Percentiles rank a stretch among this genome's conserved stretches.
These are phyloP conservation scores for Tetrapisispora fleetii DNA, from an alignment of 805 yeast genomes.

Conservation along the genomic window DNA sequence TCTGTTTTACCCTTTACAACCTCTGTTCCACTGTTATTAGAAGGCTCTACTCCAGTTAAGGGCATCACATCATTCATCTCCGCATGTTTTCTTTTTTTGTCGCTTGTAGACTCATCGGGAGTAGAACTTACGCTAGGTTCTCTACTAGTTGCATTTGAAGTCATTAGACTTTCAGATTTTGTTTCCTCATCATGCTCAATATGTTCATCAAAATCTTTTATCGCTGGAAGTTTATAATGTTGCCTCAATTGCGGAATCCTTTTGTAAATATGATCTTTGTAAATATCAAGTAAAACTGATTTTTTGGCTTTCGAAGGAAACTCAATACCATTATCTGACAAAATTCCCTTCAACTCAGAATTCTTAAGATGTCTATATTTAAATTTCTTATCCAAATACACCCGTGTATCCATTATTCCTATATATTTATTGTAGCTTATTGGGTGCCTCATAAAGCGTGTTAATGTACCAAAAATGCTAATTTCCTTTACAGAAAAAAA, in stretches of 20 bases:
- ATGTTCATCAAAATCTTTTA: background rate
- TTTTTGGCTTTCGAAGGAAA: slow-evolving; percentile 62
- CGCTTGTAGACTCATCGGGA: background rate
- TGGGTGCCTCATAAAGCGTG: too few relatives aligned
- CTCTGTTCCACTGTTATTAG: background rate
- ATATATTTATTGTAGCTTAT: too few relatives aligned
- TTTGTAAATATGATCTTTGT: slow-evolving; percentile 44
- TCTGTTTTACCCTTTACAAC: background rate
- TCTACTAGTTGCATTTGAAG: background rate
- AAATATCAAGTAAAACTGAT: slow-evolving; percentile 50
- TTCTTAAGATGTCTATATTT: slow-evolving; percentile 58
- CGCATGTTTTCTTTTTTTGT: background rate
- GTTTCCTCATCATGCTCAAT: background rate
- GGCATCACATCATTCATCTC: background rate
- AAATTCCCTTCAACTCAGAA: slow-evolving; percentile 57
- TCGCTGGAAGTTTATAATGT: slow-evolving; percentile 6
- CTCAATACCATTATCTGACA: slow-evolving; percentile 51
- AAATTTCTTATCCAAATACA: slow-evolving; percentile 38
- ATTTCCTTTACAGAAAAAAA: too few relatives aligned
- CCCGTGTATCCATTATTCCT: background rate
- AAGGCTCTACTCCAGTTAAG: background rate
- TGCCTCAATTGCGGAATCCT: slow-evolving; percentile 35
- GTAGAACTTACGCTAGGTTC: background rate
- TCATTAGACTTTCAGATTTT: background rate
- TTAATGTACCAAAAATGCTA: too few relatives aligned